Conservation (phyloP, 1,284 basidiomycete genomes). For the Cystobasidium sp. region DNA sequence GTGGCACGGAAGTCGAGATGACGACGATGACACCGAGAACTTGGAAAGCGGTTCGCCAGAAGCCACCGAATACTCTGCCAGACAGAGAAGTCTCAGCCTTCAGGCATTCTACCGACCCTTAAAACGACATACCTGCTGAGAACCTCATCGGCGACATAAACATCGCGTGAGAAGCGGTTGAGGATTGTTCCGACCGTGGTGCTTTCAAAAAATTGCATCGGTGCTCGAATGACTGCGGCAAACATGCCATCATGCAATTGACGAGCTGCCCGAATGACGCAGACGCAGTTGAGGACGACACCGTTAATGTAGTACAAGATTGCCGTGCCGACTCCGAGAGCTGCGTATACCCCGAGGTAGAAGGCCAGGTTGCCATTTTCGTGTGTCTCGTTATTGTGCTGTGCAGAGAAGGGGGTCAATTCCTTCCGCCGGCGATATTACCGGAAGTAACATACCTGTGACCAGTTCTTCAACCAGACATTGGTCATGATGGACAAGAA, state of each 20-base stretch:
- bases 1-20: conserved; percentile 73
- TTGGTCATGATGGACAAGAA: conserved; percentile 63
- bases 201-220: conserved; percentile 75
- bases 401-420: background rate
- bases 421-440: background rate
- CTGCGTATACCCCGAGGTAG: conserved; percentile 52
- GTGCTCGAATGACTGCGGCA: conserved; percentile 75
- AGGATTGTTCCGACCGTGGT: conserved; percentile 62
- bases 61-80: conserved; percentile 41
- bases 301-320: conserved; percentile 49
- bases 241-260: conserved; percentile 65
- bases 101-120: conserved; percentile 60
- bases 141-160: conserved; percentile 84
- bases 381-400: conserved; percentile 70
- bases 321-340: conserved; percentile 44
- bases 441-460: conserved; percentile 24
- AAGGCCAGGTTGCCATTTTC: conserved; percentile 61
- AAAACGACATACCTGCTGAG: conserved; percentile 67
- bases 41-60: conserved; percentile 59
- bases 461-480: conserved; percentile 65
- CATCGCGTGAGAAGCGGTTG: conserved; percentile 89
- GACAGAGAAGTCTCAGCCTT: conserved; percentile 9
- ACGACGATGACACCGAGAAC: conserved; percentile 76
- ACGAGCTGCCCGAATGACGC: conserved; percentile 71
- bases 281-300: conserved; percentile 73